Evolutionary conservation across 2,329 filamentous ascomycete genomes (phyloP), one percentile per base, ranked within the genome.

Genomic region (Decorospora gaudefroyi): DNA sequence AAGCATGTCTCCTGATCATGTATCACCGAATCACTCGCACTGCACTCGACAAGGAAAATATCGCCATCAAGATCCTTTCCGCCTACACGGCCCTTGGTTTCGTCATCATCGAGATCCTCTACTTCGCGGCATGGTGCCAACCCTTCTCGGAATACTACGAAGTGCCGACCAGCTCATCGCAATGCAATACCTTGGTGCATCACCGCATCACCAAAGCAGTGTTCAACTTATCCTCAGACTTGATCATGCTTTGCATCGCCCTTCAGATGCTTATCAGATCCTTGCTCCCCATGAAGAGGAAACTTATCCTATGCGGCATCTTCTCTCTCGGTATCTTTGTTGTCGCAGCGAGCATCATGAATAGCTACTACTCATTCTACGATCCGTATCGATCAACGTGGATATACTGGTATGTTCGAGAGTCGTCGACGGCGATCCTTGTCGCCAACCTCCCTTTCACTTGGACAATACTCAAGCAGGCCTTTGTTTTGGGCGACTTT

Each of bases 321-420:
- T 83, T 85, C 62, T 76, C 74, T 2, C 67, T 85, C 0, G 82
- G 82, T 3, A 55, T 68, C 22, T 78, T 78, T 55, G 78, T 59
- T 21, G 57, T 79, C 35, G 67, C 77, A 17, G 73, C 76, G 16
- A 75, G 76, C 26, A 64, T 77, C 25, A 56, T 78, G 37, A 78
- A 73, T 46, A 77, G 77, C 49, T 73, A 78, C 42, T 78, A 62
- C 37, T 62, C 59, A 1, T 61, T 69, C 46, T 43, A 33, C 8
- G 37, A 49, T 3, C 61, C 65, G 0, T 68, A 68, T 36, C 34
- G 46, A 8, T 33, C 42, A 3, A 61, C 46, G 0, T 69, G 65
- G 65, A 60, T 67, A 8, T 58, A 51, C 21, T 69, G 65, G 65
- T 69, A 68, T 36, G 42, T 59, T 8, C 61, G 65, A 6, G 64